Base-by-base conservation (phyloP, 139 green algal species). In the Axilococcus clingmanii region DNA sequence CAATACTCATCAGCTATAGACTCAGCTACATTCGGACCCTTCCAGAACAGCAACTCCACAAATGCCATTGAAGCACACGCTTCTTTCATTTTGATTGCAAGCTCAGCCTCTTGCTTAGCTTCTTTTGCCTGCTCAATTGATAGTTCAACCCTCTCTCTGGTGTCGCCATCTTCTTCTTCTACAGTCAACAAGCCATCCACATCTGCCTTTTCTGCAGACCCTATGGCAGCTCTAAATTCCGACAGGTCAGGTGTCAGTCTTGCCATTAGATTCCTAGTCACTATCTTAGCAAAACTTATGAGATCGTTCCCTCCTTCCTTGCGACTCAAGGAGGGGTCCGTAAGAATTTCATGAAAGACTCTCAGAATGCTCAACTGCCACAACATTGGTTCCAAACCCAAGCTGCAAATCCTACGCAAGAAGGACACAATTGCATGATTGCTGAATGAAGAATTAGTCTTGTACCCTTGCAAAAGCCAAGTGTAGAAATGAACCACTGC, bases 11-110 rank as follows among this genome's bases (percentile, higher is more conserved):
- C 50, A 11, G 59, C 51, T 7, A 93, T 66, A 14, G 74, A 53
- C 25, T 77, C 65, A 14, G 65, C 52, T 17, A 53, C 59, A 0
- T n/a, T 32, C 2, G 65, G 36, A 30, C 55, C 66, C 43, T 82
- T 87, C 83, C 83, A 93, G 45, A 93, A 91, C 66, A 93, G 52
- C 25, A 93, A 41, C 57, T 93, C 83, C 27, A 90, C 34, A 28
- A 81, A 78, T 36, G 82, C 42, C 55, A 83, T 76, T 30, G 52
- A 44, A 17, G 70, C 61, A 9, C 42, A 36, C n/a, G 49, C 52
- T 53, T 75, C 30, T 33, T 65, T 46, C 35, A 66, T 67, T 53
- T 63, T 35, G 17, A 25, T 40, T 8, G 33, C 17, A 31, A 19
- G 4, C 0, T 31, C 27, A 16, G 19, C 40, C 23, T 22, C 19